These are phyloP conservation scores for Fusarium globosum DNA, from an alignment of 2,329 filamentous ascomycete species.

Conservation along the genomic window DNA sequence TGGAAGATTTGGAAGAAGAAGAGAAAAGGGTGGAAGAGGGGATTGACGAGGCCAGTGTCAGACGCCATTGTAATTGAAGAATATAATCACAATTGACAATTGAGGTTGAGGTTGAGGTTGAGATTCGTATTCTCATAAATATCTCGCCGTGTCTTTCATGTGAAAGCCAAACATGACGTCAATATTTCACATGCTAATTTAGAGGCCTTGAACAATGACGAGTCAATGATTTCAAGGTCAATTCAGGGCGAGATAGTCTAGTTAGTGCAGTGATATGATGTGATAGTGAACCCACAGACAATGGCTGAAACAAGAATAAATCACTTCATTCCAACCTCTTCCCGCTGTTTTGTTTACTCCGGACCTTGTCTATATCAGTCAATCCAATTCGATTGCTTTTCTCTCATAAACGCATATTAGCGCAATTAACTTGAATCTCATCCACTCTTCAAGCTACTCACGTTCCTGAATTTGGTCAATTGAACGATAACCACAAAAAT, in stretches of 20 bases:
- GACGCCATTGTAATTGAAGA: slow-evolving; percentile 44
- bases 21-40: slow-evolving; percentile 64
- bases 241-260: background rate
- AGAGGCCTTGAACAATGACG: slow-evolving; percentile 22
- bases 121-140: slow-evolving; percentile 1
- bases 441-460: background rate
- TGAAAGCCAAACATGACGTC: slow-evolving; percentile 45
- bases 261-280: background rate
- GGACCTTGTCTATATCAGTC: background rate
- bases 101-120: background rate
- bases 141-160: slow-evolving; percentile 10
- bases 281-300: slow-evolving; percentile 5
- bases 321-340: slow-evolving; percentile 26
- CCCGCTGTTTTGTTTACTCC: slow-evolving; percentile 12
- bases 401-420: background rate
- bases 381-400: background rate
- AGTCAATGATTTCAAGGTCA: slow-evolving; percentile 25
- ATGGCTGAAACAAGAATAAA: slow-evolving; percentile 31
- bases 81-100: background rate
- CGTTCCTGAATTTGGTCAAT: background rate
- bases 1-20: slow-evolving; percentile 75
- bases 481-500: slow-evolving; percentile 7
- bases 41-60: slow-evolving; percentile 50
- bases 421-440: background rate
- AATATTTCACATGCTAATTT: slow-evolving; percentile 34